Evolutionary conservation across 1,284 basidiomycete genomes (phyloP).

Genomic region (Boletus semigastroideus): DNA sequence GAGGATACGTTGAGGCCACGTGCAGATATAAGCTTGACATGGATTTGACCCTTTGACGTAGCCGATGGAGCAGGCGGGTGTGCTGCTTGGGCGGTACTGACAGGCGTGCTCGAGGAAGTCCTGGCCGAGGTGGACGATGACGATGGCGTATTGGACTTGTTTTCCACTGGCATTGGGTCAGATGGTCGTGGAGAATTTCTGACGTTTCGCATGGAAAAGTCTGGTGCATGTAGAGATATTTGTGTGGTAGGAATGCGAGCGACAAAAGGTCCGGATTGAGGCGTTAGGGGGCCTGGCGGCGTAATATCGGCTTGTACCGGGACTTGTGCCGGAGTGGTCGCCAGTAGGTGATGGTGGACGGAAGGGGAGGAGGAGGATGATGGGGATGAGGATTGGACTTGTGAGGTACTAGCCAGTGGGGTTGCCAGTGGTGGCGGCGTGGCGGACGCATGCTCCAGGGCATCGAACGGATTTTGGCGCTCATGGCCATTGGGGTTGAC

Average conservation of each 20-base stretch:
- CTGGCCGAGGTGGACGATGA: slow-evolving; percentile 44
- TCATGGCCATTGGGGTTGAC: slow-evolving; percentile 52
- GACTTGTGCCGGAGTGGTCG: slow-evolving; percentile 24
- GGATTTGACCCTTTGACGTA: slow-evolving; percentile 78
- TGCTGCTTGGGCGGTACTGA: slow-evolving; percentile 31
- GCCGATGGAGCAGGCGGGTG: slow-evolving; percentile 36
- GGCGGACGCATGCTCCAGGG: slow-evolving; percentile 28
- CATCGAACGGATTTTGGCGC: slow-evolving; percentile 71
- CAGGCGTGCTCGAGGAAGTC: slow-evolving; percentile 24
- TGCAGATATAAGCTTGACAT: slow-evolving; percentile 94
- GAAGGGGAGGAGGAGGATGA: slow-evolving; percentile 2
- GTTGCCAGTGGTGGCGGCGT: slow-evolving; percentile 1
- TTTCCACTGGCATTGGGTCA: slow-evolving; percentile 36
- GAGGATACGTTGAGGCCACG: slow-evolving; percentile 79
- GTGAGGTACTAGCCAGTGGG: slow-evolving; percentile 2
- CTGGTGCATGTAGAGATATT: slow-evolving; percentile 77
- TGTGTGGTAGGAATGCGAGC: slow-evolving; percentile 69
- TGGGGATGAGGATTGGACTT: slow-evolving; percentile 5
- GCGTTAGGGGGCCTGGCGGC: slow-evolving; percentile 37
- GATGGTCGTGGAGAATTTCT: slow-evolving; percentile 37
- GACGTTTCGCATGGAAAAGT: slow-evolving; percentile 67
- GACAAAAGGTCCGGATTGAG: slow-evolving; percentile 45
- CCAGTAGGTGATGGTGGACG: slow-evolving; percentile 43
- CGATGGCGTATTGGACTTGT: slow-evolving; percentile 39
- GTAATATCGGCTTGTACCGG: slow-evolving; percentile 34